Conservation (phyloP, 768 basidiomycete species). For the Agaricus sinodeliciosus region DNA sequence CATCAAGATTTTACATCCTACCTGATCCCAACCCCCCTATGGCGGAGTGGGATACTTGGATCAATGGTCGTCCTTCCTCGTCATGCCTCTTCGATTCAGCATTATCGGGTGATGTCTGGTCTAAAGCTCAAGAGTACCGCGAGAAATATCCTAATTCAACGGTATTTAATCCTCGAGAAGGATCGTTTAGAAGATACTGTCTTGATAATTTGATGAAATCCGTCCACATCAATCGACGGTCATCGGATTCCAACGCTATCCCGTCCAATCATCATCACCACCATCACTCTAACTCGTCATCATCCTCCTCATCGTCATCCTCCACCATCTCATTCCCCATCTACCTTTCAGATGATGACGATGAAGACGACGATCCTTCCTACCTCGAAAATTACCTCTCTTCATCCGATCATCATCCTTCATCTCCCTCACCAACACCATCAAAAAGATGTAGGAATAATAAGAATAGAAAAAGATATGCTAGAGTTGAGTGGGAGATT, state of each 20-base stretch:
- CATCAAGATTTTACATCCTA: slow-evolving; percentile 3
- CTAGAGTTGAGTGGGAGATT: slow-evolving; percentile 9
- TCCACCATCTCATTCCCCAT: no score
- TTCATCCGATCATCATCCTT: no score
- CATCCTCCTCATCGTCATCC: neutral
- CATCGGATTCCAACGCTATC: neutral
- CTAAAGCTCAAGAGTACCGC: neutral
- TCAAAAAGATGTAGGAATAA: neutral
- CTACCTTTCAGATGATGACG: no score
- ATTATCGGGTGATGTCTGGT: neutral
- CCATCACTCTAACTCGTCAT: neutral
- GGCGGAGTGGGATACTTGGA: slow-evolving; percentile 4
- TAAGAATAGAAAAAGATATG: neutral
- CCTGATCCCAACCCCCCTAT: slow-evolving; percentile 2
- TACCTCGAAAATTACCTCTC: neutral
- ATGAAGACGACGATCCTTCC: no score
- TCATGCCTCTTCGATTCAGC: no score
- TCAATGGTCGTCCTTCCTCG: neutral
- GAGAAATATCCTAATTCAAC: slow-evolving; percentile 1
- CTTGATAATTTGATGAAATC: neutral
- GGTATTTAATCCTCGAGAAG: slow-evolving; percentile 6
- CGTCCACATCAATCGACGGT: neutral
- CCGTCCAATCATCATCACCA: no score
- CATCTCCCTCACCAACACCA: no score
- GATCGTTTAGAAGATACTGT: neutral